Evolutionary conservation across 1,284 basidiomycete genomes (phyloP), one percentile per base, ranked within the genome.

Genomic region (Ustilago curta): DNA sequence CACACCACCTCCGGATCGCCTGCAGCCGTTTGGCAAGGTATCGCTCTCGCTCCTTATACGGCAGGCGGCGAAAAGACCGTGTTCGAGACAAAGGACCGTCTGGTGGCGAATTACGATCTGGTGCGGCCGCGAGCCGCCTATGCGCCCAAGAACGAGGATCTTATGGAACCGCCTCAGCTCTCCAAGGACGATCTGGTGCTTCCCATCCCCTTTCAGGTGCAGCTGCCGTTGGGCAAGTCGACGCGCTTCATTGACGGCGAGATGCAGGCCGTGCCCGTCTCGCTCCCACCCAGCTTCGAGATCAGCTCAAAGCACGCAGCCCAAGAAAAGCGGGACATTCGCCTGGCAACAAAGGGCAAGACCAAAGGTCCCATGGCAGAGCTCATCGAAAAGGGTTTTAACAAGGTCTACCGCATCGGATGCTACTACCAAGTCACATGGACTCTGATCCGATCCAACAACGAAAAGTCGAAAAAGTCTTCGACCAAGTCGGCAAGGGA

Each of bases 361-460:
- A 58, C 65, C 1, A 69, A 59, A 35, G 69, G 61, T 37, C 73
- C 67, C 12, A 52, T 70, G 37, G 74, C 74, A 54, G 74, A 73
- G 32, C 60, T 77, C 23, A 32, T 82, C 43, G 80, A 82, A 21
- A 73, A 70, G 42, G 75, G 77, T 0, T 73, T 82, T 37, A 72
- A 71, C 39, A 71, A 78, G 43, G 79, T 78, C 5, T 80, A 77
- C 55, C 60, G 77, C 7, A 69, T 82, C 49, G 80, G 80, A n/a
- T 82, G 80, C 60, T 82, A 79, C 67, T 82, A 82, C 47, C 63
- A 68, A 43, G 74, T 79, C 49, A 71, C 59, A 16, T 81, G 80
- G 71, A 70, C 73, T 0, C 70, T 80, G 2, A 59, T 76, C 25
- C 59, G 70, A 18, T 27, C 65, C 31, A 52, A 23, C 64, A 62